Evolutionary conservation across 176 grass and related monocot genomes (phyloP).

Genomic region (Triticum monococcum): DNA sequence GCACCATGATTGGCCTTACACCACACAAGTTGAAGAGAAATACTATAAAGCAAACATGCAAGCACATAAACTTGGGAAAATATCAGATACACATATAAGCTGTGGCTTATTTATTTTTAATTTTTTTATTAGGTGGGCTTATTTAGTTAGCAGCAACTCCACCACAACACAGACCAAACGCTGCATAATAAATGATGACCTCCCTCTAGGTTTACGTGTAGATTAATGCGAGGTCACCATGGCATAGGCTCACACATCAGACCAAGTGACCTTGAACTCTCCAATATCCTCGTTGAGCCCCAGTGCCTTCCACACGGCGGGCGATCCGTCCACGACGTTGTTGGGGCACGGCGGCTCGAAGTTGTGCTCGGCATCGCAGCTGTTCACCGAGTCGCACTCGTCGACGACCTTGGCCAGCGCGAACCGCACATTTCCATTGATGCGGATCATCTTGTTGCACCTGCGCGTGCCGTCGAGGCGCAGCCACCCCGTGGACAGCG

Average conservation of each 20-base stretch:
- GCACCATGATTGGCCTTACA: too few relatives aligned
- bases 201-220: too few relatives aligned
- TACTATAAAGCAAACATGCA: too few relatives aligned
- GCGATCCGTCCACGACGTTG: conserved; percentile 46
- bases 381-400: conserved; percentile 38
- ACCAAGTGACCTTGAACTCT: conserved; percentile 1
- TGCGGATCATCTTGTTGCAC: too few relatives aligned
- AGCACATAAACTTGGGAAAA: too few relatives aligned
- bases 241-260: conserved; percentile 27
- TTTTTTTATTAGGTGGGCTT: too few relatives aligned
- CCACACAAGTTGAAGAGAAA: too few relatives aligned
- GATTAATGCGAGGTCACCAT: neutral
- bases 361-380: conserved; percentile 44
- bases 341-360: conserved; percentile 50
- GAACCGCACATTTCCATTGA: conserved; percentile 13
- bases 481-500: too few relatives aligned
- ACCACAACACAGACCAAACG: neutral
- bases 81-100: too few relatives aligned
- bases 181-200: neutral
- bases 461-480: too few relatives aligned
- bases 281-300: conserved; percentile 23
- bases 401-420: conserved; percentile 51
- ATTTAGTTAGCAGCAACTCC: neutral
- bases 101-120: neutral
- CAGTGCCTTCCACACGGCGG: conserved; percentile 15